Evolutionary conservation across 2,329 filamentous ascomycete species (phyloP), one percentile per base, ranked within the genome.

Genomic region (Triangularia verruculosa): DNA sequence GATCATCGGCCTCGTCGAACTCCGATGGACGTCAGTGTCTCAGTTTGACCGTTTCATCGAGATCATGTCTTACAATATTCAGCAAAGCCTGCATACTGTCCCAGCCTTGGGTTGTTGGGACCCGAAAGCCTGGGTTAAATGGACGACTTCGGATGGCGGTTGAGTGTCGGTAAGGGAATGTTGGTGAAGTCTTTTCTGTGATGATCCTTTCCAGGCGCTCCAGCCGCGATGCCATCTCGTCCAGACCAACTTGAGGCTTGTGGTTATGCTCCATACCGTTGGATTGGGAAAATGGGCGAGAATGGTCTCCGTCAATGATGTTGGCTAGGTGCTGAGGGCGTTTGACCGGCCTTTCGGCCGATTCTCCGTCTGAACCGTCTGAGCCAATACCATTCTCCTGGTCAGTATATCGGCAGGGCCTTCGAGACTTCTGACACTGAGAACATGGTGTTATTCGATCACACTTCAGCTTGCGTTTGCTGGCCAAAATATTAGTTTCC

Each of bases 381-480:
- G 82, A 84, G 12, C 79, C 71, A 67, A 78, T 80, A 32, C 76
- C 76, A 8, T 82, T 80, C 30, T 81, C 78, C 62, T 83, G 80
- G 20, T 81, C 77, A 24, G 81, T 76, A 51, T 86, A 86, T 67
- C 77, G 81, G 74, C 83, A 86, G 43, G 73, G 70, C 34, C 83
- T 81, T 67, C 78, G 80, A n/a, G 82, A 83, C 71, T 83, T 85
- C 58, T 83, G 81, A 70, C 84, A 87, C 71, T 86, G 83, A 5
- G 82, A 82, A 69, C 84, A 87, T 3, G 83, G 83, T 52, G 78
- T 76, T n/a, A 79, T 76, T 53, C 84, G 79, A 71, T 86, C 83
- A 72, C 84, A 87, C 64, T 79, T 78, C 4, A 85, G 74, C 71
- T 85, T 86, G 69, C 84, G 79, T 71, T 85, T 85, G 61, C 64